A percentile compares a stretch with the other conserved stretches of the same genome.
These are phyloP conservation scores for Chlorella ohadii DNA, from an alignment of 139 green algal genomes.

Conservation along the genomic window DNA sequence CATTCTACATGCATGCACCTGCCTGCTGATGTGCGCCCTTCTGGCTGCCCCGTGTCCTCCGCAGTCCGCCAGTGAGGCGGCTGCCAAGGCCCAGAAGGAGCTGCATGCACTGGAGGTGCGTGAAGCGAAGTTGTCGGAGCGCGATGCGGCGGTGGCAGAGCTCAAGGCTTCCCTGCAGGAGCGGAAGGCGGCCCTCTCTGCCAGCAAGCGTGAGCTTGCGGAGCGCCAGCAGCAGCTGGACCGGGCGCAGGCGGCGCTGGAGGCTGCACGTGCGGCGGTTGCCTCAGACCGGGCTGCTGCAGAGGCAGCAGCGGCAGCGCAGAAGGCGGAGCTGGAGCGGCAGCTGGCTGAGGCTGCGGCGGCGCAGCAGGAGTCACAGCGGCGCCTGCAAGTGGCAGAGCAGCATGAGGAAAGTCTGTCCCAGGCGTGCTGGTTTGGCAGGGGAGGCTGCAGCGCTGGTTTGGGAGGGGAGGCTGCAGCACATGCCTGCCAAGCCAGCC, in stretches of 20 bases:
- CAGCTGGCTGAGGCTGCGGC: slow-evolving; percentile 24
- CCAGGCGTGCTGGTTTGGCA: slow-evolving; percentile 27
- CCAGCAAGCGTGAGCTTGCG: slow-evolving; percentile 19
- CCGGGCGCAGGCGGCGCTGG: neutral
- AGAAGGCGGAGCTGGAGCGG: neutral
- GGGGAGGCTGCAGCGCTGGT: too few species aligned
- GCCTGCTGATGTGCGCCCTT: neutral
- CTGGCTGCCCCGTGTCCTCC: neutral
- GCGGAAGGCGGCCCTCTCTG: neutral
- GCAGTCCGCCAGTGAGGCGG: slow-evolving; percentile 12
- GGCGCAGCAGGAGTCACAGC: neutral
- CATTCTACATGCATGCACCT: too few species aligned
- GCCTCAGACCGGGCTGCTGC: neutral
- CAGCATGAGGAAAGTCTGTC: slow-evolving; percentile 18
- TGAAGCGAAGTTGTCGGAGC: slow-evolving; percentile 33
- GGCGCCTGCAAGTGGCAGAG: neutral
- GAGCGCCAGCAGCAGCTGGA: slow-evolving; percentile 19
- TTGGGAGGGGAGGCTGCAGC: too few species aligned
- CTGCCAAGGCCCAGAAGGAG: slow-evolving; percentile 20
- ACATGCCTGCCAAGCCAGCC: too few species aligned
- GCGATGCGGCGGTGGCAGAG: slow-evolving; percentile 26
- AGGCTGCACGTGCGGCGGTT: neutral
- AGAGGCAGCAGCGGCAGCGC: neutral
- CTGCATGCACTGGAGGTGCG: slow-evolving; percentile 34
- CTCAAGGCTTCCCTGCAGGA: slow-evolving; percentile 13